These are phyloP conservation scores for Grigorovia humatica DNA, from an alignment of 805 yeast genomes.

Conservation along the genomic window DNA sequence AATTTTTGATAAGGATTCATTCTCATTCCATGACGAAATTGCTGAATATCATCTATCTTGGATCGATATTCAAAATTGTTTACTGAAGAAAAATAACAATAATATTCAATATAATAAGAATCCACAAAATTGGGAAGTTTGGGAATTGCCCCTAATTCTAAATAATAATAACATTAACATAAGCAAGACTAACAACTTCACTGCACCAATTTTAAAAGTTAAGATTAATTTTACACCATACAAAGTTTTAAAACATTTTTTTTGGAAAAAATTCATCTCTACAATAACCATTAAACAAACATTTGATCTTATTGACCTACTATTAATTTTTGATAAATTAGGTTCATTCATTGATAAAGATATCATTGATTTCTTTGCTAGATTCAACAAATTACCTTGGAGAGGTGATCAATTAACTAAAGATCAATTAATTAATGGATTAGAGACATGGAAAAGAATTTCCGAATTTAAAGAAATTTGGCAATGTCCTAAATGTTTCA, in stretches of 20 bases:
- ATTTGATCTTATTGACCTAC: constrained; percentile 44
- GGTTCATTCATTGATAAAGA: constrained; percentile 45
- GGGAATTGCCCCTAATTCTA: background rate
- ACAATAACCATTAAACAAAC: constrained; percentile 36
- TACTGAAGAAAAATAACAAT: background rate
- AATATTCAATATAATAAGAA: background rate
- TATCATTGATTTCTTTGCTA: constrained; percentile 41
- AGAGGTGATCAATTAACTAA: constrained; percentile 40
- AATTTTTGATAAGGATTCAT: constrained; percentile 73
- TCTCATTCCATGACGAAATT: constrained; percentile 75
- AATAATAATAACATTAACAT: no score
- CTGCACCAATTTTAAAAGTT: constrained; percentile 43
- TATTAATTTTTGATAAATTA: constrained; percentile 44
- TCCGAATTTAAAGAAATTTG: constrained; percentile 39
- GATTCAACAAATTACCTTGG: constrained; percentile 39
- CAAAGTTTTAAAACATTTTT: constrained; percentile 46
- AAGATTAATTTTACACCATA: constrained; percentile 62
- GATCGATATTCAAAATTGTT: constrained; percentile 28
- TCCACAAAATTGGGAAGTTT: background rate
- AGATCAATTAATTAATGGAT: constrained; percentile 37
- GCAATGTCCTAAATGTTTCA: constrained; percentile 73
- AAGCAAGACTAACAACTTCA: background rate
- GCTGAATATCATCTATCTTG: constrained; percentile 56
- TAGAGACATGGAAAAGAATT: constrained; percentile 32
- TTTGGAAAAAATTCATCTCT: constrained; percentile 54